Evolutionary conservation across 2,329 filamentous ascomycete genomes (phyloP), one percentile per base, ranked within the genome.

Genomic region (Cercospora zeae-maydis): DNA sequence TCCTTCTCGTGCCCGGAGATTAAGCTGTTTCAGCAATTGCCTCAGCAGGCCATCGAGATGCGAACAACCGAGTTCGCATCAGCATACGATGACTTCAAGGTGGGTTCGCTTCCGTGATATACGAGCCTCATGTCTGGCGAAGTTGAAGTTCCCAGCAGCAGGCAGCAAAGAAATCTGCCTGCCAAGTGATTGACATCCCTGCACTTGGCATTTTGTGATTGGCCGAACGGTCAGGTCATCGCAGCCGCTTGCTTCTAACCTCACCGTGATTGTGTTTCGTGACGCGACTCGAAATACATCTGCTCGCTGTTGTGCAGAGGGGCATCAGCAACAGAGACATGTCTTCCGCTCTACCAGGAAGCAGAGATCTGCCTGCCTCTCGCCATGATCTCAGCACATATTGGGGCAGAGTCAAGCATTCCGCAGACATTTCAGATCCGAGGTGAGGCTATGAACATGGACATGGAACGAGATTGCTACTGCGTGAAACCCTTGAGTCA

Each of bases 321-420:
- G 47, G 34, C 49, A 27, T 13, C 53, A 19, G 30, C 49, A 16
- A 30, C 58, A 42, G 69, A 2, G 69, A 2, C 51, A 88, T 88
- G 86, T 86, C 86, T 45, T 80, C 84, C 52, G 86, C 86, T 27
- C 75, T 87, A 30, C 85, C 86, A 27, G 86, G 86, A 61, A 84
- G 78, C 69, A 89, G 93, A 77, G 92, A 96, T 77, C 84, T 97
- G 68, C 95, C 95, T 65, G 86, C 88, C 61, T 99, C 95, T 59
- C 92, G 92, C 78, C 93, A 96, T 84, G 91, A 99, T 76, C 83
- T 99, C 73, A 86, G 79, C 75, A 97, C 93, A 52, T 99, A 99
- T 80, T 95, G 91, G 91, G 95, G 95, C 68, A 88, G 95, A 63
- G 95, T 98, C 74, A 86, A 85, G 79, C 93, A 99, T 81, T 88